Base-by-base conservation (phyloP, 2,329 filamentous ascomycete species). In the Sporothrix phasma region DNA sequence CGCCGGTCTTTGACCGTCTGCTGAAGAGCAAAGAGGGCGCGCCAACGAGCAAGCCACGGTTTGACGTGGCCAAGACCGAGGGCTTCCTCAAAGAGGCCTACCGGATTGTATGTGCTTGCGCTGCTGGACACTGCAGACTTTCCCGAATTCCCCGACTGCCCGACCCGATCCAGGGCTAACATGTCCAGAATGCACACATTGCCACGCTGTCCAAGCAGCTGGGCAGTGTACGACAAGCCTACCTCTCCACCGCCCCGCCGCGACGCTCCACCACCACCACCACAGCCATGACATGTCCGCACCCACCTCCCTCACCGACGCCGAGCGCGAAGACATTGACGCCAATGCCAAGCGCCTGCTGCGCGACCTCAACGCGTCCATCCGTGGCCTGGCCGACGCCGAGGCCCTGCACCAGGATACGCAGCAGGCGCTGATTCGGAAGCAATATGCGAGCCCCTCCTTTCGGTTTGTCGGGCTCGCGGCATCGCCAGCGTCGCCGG, bases 11-110 rank as follows among this genome's bases (percentile, higher is more conserved):
- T 76, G 86, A 90, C 73, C 79, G 86, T 73, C 80, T 88, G 54
- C 81, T 93, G 26, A 81, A 81, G 70, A 76, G 72, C 62, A 61
- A 63, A 17, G 65, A 62, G 19, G 61, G 63, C 39, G 10, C 37
- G 39, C 64, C 67, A 31, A 65, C 65, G 41, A 29, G 43, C 10
- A 69, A 67, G 43, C 71, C 71, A 53, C 70, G 72, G 67, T 79
- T 79, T 68, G 78, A 74, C 64, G 70, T 79, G 58, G 78, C 82
- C 68, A 81, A 76, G 69, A 82, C 94, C 60, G 90, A 97, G 73
- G 88, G 89, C 71, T 99, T 97, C 73, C 79, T 97, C 39, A 92
- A 93, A 73, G 93, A 97, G 76, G 94, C 94, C 62, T 94, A 96
- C 76, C 85, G 88, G 73, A 97, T 97, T 75, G 92, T 95, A 78